Evolutionary conservation across 306 rosid species (phyloP).

Genomic region (Rosa multiflora): DNA sequence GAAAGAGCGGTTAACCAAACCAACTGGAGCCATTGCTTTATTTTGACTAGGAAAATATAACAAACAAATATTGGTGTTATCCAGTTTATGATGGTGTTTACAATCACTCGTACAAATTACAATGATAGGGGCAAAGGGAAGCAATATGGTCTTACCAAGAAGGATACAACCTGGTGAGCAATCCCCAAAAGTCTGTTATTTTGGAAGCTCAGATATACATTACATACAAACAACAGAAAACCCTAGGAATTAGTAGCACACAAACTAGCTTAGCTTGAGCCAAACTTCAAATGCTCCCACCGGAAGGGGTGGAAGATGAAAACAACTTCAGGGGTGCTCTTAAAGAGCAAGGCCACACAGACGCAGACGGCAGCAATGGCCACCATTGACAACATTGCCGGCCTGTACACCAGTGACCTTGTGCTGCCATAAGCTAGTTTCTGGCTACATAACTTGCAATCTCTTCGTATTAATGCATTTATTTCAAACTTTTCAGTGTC

Average conservation of each 20-base stretch:
- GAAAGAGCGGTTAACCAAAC: neutral
- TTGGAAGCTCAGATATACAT: constrained; percentile 15
- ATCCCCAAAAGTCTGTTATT: constrained; percentile 8
- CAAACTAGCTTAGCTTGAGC: constrained; percentile 45
- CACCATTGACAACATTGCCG: constrained; percentile 81
- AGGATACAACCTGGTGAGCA: no score
- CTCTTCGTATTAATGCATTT: constrained; percentile 9
- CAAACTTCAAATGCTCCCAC: constrained; percentile 71
- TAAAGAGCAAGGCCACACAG: constrained; percentile 84
- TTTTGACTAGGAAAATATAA: neutral
- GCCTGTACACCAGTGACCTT: constrained; percentile 62
- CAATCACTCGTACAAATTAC: neutral
- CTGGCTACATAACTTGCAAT: constrained; percentile 51
- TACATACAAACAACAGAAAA: constrained; percentile 1
- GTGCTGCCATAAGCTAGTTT: constrained; percentile 43
- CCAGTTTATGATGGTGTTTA: constrained; percentile 8
- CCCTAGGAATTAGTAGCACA: neutral
- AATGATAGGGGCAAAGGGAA: neutral
- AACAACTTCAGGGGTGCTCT: constrained; percentile 72
- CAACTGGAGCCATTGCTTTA: neutral
- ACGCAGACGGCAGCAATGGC: constrained; percentile 85
- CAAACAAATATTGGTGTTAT: neutral
- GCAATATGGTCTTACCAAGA: neutral
- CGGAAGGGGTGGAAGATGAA: constrained; percentile 73
- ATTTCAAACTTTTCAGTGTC: constrained; percentile 46